phyloP scores from a whole-genome alignment of 1,139 yeast species.

The Pichia sp. region DNA sequence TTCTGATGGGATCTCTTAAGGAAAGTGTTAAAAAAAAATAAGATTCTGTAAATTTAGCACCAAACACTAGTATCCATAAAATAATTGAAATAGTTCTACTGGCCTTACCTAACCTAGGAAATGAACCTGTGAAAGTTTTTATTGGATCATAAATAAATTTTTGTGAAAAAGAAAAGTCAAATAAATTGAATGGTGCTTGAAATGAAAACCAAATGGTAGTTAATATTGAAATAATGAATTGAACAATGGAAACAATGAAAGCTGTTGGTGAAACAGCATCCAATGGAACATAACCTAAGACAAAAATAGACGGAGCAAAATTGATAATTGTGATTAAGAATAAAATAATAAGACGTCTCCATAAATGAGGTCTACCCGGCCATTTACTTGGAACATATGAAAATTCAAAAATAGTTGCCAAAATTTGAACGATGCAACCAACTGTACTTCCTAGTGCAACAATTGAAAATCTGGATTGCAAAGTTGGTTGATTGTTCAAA shows the following conservation, averaged over 20 bases:
- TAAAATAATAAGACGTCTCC: constrained; percentile 38
- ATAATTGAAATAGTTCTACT: constrained; percentile 52
- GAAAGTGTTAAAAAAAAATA: constrained; percentile 76
- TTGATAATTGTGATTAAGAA: constrained; percentile 42
- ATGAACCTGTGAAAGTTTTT: constrained; percentile 43
- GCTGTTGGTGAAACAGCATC: constrained; percentile 47
- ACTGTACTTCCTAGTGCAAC: constrained; percentile 69
- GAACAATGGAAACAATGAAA: constrained; percentile 46
- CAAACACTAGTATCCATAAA: constrained; percentile 64
- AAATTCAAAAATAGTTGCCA: constrained; percentile 59
- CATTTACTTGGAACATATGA: constrained; percentile 61
- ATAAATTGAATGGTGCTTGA: constrained; percentile 51
- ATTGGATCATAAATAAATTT: constrained; percentile 28
- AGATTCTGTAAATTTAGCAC: constrained; percentile 72
- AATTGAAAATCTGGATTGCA: constrained; percentile 54
- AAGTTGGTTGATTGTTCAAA: constrained; percentile 57
- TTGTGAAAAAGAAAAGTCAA: constrained; percentile 30
- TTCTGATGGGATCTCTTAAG: constrained; percentile 70
- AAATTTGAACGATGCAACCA: constrained; percentile 56
- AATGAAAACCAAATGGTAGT: constrained; percentile 58
- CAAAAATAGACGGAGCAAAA: constrained; percentile 56
- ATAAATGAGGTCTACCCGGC: constrained; percentile 56
- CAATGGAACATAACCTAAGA: constrained; percentile 47
- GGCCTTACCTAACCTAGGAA: constrained; percentile 46
- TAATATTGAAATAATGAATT: constrained; percentile 52